These are phyloP conservation scores for Venturia carpophila DNA, from an alignment of 2,329 filamentous ascomycete genomes.

Conservation along the genomic window DNA sequence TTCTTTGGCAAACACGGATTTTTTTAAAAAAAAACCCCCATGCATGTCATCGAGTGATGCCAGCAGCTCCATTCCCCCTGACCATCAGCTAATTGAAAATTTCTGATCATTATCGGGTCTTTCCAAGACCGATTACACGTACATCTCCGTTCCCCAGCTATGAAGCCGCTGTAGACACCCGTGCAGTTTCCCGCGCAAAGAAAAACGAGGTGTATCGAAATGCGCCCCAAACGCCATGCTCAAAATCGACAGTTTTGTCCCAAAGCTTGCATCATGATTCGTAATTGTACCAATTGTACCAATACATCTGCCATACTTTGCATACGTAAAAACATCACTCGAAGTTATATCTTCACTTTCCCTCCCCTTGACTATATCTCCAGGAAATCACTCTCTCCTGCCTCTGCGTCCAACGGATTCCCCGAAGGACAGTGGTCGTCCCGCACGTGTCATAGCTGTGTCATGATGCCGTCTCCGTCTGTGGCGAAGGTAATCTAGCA, in stretches of 20 bases:
- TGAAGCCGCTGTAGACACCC: too few species aligned
- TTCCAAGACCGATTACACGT: too few species aligned
- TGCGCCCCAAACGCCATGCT: slow-evolving; percentile 2
- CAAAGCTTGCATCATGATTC: neutral
- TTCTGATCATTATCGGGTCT: too few species aligned
- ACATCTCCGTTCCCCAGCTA: too few species aligned
- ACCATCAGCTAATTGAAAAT: too few species aligned
- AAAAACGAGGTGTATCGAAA: neutral
- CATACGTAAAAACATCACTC: neutral
- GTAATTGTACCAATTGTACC: neutral
- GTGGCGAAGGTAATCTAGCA: neutral
- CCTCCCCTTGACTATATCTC: neutral
- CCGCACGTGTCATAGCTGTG: neutral
- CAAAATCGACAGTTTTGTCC: neutral
- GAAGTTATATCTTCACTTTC: neutral
- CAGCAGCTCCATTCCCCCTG: too few species aligned
- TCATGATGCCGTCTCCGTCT: neutral
- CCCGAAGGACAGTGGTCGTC: neutral
- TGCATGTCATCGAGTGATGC: too few species aligned
- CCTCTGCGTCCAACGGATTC: too few species aligned
- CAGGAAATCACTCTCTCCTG: neutral
- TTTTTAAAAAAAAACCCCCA: too few species aligned
- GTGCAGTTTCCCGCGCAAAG: neutral
- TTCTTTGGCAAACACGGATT: too few species aligned
- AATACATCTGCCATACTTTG: neutral